phyloP scores from a whole-genome alignment of 2,329 filamentous ascomycete genomes.

The Fusarium palustre region DNA sequence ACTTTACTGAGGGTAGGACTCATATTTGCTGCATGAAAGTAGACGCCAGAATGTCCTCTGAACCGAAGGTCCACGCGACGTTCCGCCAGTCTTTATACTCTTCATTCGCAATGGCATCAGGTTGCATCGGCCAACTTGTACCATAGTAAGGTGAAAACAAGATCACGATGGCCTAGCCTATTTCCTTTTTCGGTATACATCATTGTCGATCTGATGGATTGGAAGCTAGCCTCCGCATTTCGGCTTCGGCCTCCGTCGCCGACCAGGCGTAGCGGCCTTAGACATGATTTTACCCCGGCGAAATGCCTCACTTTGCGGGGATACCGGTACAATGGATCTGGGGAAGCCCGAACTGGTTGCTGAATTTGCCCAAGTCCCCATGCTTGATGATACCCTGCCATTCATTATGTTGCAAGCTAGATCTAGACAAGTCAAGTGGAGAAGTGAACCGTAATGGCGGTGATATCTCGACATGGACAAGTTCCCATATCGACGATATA shows the following conservation, averaged over 20 bases:
- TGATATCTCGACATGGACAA: background rate
- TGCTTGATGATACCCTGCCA: background rate
- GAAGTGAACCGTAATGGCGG: background rate
- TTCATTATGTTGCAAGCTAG: no score
- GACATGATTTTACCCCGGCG: no score
- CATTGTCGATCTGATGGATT: background rate
- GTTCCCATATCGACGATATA: no score
- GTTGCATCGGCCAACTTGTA: background rate
- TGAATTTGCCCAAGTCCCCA: background rate
- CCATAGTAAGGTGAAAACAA: background rate
- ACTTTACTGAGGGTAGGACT: background rate
- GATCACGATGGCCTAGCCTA: background rate
- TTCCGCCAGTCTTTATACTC: background rate
- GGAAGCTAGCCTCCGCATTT: slow-evolving; percentile 13
- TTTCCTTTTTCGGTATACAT: background rate
- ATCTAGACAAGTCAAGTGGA: background rate
- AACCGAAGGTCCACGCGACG: no score
- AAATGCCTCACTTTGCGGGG: background rate
- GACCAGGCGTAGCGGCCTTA: background rate
- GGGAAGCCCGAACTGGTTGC: background rate
- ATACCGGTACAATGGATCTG: background rate
- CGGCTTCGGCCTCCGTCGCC: slow-evolving; percentile 5
- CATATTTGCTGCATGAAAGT: background rate
- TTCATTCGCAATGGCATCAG: background rate
- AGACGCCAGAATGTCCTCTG: no score